phyloP scores from a whole-genome alignment of 2,329 filamentous ascomycete genomes.

The Coleophoma eucalyptorum region DNA sequence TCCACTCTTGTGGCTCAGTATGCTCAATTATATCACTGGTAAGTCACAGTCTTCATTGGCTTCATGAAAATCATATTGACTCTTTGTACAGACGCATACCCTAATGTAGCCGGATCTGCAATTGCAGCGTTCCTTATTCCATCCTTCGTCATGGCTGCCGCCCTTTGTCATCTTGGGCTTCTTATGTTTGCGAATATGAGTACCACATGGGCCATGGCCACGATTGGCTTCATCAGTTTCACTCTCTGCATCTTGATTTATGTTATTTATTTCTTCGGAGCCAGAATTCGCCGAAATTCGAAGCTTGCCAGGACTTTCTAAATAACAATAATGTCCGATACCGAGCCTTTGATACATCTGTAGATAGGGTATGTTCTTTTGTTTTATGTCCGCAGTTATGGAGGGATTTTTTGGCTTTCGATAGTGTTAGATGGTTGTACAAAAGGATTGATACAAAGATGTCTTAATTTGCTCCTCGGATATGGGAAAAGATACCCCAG shows the following conservation, averaged over 20 bases:
- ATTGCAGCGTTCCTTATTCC: conserved; percentile 40
- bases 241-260: conserved; percentile 35
- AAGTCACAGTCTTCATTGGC: neutral
- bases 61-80: neutral
- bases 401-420: too few relatives aligned
- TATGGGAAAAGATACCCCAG: too few relatives aligned
- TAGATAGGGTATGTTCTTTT: too few relatives aligned
- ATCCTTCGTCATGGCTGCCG: conserved; percentile 36
- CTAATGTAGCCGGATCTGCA: conserved; percentile 35
- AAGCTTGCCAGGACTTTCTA: conserved; percentile 30
- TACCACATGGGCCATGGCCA: conserved; percentile 37
- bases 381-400: too few relatives aligned
- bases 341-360: too few relatives aligned
- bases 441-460: too few relatives aligned
- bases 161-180: conserved; percentile 33
- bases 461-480: too few relatives aligned
- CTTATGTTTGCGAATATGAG: conserved; percentile 29
- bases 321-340: neutral
- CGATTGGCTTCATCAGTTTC: conserved; percentile 35
- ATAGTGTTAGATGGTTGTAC: too few relatives aligned
- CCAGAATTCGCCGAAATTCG: conserved; percentile 27
- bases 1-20: conserved; percentile 37
- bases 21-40: conserved; percentile 38
- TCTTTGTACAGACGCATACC: conserved; percentile 29
- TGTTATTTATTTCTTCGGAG: conserved; percentile 36